phyloP scores from a whole-genome alignment of 768 basidiomycete genomes.

The Suillus subalutaceus region DNA sequence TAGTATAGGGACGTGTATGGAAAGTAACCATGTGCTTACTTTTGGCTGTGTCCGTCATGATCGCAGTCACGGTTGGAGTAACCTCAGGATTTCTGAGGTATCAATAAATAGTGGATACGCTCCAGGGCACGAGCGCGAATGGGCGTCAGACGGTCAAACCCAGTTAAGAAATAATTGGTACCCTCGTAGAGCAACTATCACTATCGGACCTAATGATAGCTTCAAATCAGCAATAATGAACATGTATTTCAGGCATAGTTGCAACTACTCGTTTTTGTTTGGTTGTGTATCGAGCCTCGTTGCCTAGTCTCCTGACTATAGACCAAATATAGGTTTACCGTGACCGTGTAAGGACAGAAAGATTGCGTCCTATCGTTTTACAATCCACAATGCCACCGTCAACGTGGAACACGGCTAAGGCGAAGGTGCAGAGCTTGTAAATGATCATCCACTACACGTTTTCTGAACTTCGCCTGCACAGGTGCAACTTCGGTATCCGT shows the following conservation, averaged over 20 bases:
- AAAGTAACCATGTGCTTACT: neutral
- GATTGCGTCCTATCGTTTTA: neutral
- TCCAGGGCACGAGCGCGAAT: neutral
- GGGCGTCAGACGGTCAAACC: neutral
- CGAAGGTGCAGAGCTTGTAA: constrained; percentile 44
- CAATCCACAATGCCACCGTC: constrained; percentile 28
- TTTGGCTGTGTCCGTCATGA: neutral
- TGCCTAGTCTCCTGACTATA: neutral
- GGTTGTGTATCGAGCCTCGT: neutral
- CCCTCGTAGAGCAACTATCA: neutral
- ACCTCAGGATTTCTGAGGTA: neutral
- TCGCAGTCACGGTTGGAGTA: neutral
- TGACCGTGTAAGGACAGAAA: neutral
- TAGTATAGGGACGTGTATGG: neutral
- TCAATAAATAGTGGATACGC: neutral
- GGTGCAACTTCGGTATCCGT: constrained; percentile 51
- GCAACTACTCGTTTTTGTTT: neutral
- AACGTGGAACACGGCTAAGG: constrained; percentile 64
- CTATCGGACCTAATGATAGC: neutral
- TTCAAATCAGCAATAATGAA: neutral
- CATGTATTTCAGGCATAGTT: neutral
- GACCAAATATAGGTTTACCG: constrained; percentile 1
- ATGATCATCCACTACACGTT: neutral
- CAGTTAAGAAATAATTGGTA: neutral
- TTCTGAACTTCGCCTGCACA: constrained; percentile 24